Conservation (phyloP, 257 asterid species). For the Voacanga thouarsii region DNA sequence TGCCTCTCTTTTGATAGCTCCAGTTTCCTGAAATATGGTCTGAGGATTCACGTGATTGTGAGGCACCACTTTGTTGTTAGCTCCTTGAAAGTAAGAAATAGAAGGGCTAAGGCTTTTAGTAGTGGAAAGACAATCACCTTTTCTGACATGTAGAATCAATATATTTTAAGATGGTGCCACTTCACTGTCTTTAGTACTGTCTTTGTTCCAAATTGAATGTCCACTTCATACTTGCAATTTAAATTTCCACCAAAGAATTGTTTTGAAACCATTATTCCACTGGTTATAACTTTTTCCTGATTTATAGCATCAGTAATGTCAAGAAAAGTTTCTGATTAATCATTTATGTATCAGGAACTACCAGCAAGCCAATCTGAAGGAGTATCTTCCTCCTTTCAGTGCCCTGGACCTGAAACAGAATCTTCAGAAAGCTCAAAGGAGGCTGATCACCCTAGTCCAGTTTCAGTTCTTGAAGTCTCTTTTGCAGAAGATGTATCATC, state of each 20-base stretch:
- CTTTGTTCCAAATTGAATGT: neutral
- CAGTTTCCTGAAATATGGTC: neutral
- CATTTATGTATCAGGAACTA: constrained; percentile 39
- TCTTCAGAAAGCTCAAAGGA: constrained; percentile 62
- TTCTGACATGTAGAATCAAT: neutral
- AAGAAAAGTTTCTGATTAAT: constrained; percentile 1
- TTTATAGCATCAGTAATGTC: neutral
- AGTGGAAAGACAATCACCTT: neutral
- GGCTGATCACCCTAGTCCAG: constrained; percentile 80
- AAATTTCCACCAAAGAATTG: neutral
- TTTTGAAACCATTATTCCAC: neutral
- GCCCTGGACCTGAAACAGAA: constrained; percentile 42
- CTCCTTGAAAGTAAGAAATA: neutral
- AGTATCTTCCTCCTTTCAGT: constrained; percentile 18
- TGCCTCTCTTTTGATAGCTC: neutral
- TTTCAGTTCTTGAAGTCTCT: constrained; percentile 72
- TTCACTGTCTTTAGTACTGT: neutral
- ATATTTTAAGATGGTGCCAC: neutral
- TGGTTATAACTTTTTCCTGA: neutral
- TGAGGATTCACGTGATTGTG: neutral
- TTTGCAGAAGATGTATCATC: constrained; percentile 53
- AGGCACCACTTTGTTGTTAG: neutral
- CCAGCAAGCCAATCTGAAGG: constrained; percentile 25
- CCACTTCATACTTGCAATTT: neutral
- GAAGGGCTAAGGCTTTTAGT: neutral